A percentile compares a stretch with the other conserved stretches of the same genome.
Conservation (phyloP, 768 basidiomycete species). For the Gymnopilus junonius region DNA sequence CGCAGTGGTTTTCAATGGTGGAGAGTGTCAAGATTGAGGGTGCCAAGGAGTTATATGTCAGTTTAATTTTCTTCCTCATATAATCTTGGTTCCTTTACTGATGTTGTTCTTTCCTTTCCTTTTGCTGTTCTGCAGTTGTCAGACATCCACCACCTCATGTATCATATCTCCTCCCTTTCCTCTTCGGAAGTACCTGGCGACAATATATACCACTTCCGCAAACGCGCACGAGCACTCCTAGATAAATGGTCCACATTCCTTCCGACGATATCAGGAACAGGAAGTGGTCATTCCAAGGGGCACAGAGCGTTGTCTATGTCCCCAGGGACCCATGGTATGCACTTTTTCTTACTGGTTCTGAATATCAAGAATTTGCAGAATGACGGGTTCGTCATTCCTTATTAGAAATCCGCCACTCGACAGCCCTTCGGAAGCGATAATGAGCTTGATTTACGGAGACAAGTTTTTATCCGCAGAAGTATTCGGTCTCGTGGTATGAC, state of each 20-base stretch:
- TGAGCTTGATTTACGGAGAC: constrained; percentile 11
- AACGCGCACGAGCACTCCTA: constrained; percentile 6
- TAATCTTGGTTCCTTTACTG: neutral
- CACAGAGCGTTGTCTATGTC: constrained; percentile 12
- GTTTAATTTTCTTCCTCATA: neutral
- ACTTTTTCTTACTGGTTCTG: neutral
- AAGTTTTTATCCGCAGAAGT: constrained; percentile 13
- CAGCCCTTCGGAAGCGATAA: neutral
- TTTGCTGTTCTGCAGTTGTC: neutral
- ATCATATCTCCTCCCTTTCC: neutral
- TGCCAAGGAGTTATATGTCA: constrained; percentile 12
- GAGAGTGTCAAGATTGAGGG: constrained; percentile 1
- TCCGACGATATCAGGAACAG: constrained; percentile 5
- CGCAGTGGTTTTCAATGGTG: constrained; percentile 11
- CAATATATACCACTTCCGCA: constrained; percentile 17
- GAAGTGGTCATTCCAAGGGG: constrained; percentile 18
- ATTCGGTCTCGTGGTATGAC: constrained; percentile 14
- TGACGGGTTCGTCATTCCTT: neutral
- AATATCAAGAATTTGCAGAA: too few species aligned
- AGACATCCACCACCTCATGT: constrained; percentile 15
- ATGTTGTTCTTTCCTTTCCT: neutral
- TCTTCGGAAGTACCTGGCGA: constrained; percentile 15
- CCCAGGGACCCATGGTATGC: constrained; percentile 11
- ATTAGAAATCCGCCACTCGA: constrained; percentile 5
- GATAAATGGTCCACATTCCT: constrained; percentile 15